These are phyloP conservation scores for Gleditsia sinensis DNA, from an alignment of 306 rosid species.

Conservation along the genomic window DNA sequence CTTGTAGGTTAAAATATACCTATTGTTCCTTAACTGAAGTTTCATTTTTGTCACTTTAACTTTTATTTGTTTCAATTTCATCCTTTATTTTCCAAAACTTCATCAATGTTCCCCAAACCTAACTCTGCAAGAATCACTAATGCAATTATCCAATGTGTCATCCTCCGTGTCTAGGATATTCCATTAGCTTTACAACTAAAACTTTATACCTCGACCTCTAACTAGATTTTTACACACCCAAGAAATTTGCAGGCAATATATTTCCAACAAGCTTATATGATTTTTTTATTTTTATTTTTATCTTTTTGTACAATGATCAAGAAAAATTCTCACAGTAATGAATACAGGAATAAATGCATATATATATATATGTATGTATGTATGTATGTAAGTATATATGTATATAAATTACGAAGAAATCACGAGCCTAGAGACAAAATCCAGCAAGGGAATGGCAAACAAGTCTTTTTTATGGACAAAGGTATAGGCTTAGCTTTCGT, in stretches of 20 bases:
- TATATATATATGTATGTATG: no score
- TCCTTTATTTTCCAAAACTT: no score
- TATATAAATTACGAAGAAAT: conserved; percentile 15
- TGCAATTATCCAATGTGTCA: no score
- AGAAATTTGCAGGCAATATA: conserved; percentile 15
- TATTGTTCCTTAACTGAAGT: no score
- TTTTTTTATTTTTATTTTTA: conserved; percentile 7
- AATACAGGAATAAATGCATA: background rate
- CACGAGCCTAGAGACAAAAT: conserved; percentile 20
- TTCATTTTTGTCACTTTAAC: no score
- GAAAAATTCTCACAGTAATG: background rate
- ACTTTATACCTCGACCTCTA: background rate
- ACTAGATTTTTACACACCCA: background rate
- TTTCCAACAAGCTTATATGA: conserved; percentile 22
- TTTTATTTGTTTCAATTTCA: no score
- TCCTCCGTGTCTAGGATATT: no score
- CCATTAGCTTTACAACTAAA: background rate
- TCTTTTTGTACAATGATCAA: background rate
- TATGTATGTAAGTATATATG: no score
- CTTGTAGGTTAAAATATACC: no score
- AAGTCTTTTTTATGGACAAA: conserved; percentile 14
- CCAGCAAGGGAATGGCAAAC: conserved; percentile 26
- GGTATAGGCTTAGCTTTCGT: conserved; percentile 22
- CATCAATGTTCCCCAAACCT: no score
- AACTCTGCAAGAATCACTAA: no score